These are phyloP conservation scores for Aspergillus fructus DNA, from an alignment of 2,329 filamentous ascomycete species.

Conservation along the genomic window DNA sequence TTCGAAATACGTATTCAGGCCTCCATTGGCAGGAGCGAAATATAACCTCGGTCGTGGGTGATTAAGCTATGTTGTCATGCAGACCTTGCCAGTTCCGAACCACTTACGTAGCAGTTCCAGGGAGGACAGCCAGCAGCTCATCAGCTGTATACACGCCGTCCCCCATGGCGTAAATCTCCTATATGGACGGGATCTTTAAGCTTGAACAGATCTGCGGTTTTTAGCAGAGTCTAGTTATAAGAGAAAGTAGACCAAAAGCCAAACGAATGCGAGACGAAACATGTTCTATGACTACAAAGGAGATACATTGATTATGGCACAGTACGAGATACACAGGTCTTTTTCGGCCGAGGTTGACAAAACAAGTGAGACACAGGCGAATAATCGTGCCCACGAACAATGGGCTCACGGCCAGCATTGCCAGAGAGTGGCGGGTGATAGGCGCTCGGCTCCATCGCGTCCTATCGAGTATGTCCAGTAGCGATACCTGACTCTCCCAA, in stretches of 20 bases:
- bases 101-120: conserved; percentile 1
- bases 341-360: conserved; percentile 33
- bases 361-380: conserved; percentile 28
- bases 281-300: conserved; percentile 41
- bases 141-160: neutral
- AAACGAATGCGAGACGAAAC: conserved; percentile 19
- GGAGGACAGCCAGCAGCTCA: neutral
- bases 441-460: conserved; percentile 11
- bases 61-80: neutral
- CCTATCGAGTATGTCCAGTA: conserved; percentile 20
- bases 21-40: neutral
- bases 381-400: conserved; percentile 17
- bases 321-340: conserved; percentile 42
- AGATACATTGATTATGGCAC: conserved; percentile 46
- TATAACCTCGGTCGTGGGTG: neutral
- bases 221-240: too few species aligned
- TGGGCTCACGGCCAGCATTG: conserved; percentile 19
- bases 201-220: neutral
- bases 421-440: conserved; percentile 11
- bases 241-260: neutral
- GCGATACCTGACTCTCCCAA: conserved; percentile 26
- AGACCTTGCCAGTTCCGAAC: neutral
- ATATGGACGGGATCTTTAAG: neutral
- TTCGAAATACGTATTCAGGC: neutral
- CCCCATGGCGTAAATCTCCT: neutral